A percentile compares a stretch with the other conserved stretches of the same genome.
phyloP scores from a whole-genome alignment of 2,329 filamentous ascomycete genomes.

The Nothophaeocryptopus gaeumannii region DNA sequence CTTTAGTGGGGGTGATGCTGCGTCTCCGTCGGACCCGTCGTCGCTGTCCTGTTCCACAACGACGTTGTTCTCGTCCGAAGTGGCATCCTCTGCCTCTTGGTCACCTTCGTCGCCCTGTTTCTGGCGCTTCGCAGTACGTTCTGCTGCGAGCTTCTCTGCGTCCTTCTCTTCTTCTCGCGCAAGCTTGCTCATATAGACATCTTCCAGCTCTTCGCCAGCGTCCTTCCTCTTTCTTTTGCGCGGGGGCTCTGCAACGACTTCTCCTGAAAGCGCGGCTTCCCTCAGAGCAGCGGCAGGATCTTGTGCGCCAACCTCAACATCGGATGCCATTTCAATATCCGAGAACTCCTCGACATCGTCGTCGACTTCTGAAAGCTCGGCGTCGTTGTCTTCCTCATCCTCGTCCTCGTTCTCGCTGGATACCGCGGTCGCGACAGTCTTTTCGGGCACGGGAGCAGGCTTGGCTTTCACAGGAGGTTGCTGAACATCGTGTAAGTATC shows the following conservation, averaged over 20 bases:
- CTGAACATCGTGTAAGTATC: constrained; percentile 34
- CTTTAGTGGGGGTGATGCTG: constrained; percentile 56
- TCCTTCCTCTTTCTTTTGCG: constrained; percentile 51
- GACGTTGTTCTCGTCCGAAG: constrained; percentile 27
- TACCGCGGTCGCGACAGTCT: constrained; percentile 23
- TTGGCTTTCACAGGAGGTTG: constrained; percentile 31
- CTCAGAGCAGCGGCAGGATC: constrained; percentile 4
- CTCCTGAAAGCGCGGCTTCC: neutral
- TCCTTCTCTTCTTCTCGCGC: constrained; percentile 45
- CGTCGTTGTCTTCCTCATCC: constrained; percentile 35
- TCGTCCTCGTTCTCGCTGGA: constrained; percentile 29
- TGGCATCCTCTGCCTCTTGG: constrained; percentile 26
- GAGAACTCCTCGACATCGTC: constrained; percentile 14
- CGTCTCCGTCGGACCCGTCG: constrained; percentile 41
- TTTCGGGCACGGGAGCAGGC: constrained; percentile 34
- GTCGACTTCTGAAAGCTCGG: constrained; percentile 21
- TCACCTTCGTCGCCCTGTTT: constrained; percentile 29
- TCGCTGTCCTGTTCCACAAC: constrained; percentile 23
- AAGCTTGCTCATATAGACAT: constrained; percentile 66
- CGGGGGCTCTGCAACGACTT: constrained; percentile 47
- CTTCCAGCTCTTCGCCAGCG: constrained; percentile 64
- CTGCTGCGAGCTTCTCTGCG: constrained; percentile 26
- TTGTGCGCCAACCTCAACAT: constrained; percentile 23
- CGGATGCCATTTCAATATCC: constrained; percentile 24
- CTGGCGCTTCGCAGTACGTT: constrained; percentile 31